Base-by-base conservation (phyloP, 2,329 filamentous ascomycete genomes). In the Aspergillus aculeatinus region DNA sequence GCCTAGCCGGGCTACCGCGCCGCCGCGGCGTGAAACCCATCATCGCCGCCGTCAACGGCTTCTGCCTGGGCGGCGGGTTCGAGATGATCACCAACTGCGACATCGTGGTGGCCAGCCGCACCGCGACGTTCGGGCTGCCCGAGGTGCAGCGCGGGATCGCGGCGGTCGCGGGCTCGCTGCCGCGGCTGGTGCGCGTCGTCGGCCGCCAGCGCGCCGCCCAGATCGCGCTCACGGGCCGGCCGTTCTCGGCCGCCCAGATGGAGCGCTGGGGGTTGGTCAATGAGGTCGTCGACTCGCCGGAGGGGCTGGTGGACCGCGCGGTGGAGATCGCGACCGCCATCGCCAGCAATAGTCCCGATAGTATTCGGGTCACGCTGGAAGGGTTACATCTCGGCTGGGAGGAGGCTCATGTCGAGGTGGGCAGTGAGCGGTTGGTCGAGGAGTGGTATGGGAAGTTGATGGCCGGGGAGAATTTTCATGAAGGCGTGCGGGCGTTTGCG, bases 61-160 rank as follows among this genome's bases (percentile, higher is more conserved):
- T 89, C 19, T 90, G 88, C 60, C 82, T 90, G 50, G 90, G 90
- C 39, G 90, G 90, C 56, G 90, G 89, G 1, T 87, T 90, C 75
- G 90, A 94, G 79, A 91, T 92, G 77, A 82, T 86, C 12, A 79
- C 89, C 52, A 91, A 92, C 74, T 85, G 83, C 63, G 91, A 95
- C 77, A 77, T 94, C 59, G 82, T 92, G 55, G 64, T 70, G 51
- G 73, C 73, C 3, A 77, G 81, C 2, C 71, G 76, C 3, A 69
- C 72, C 12, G 88, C 89, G 0, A 77, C 75, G 27, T 92, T 94
- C 70, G 85, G 82, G 1, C 79, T 93, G 6, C 89, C 90, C 0
- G 90, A 92, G 75, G 88, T 89, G 2, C 85, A 83, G 62, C 82
- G 87, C 56, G 90, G 90, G 6, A 88, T 92, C 7, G 85, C 89